phyloP scores from a whole-genome alignment of 352 stramenopile species.

The Globisporangium canariense region DNA sequence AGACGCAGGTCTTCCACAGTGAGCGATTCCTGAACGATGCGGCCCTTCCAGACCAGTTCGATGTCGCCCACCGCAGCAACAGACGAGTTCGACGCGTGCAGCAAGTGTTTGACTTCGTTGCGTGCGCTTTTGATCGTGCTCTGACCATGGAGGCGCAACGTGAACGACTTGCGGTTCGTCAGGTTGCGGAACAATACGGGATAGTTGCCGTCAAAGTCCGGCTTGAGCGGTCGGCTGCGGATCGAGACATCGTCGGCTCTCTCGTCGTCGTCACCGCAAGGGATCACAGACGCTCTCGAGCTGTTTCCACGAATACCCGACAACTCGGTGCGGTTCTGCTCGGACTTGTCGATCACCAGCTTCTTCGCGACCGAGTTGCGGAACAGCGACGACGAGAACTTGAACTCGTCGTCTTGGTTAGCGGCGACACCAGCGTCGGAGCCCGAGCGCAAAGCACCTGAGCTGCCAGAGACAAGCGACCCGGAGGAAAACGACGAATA shows the following conservation, averaged over 20 bases:
- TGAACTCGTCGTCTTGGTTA: constrained; percentile 50
- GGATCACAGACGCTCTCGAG: constrained; percentile 54
- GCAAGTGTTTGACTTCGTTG: constrained; percentile 53
- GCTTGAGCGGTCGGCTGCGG: constrained; percentile 32
- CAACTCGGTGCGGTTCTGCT: constrained; percentile 20
- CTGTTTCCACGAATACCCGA: constrained; percentile 11
- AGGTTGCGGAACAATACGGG: constrained; percentile 61
- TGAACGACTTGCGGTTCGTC: constrained; percentile 69
- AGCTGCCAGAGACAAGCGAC: constrained; percentile 13
- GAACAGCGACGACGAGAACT: constrained; percentile 64
- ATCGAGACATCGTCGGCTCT: constrained; percentile 24
- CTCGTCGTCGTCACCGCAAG: constrained; percentile 56
- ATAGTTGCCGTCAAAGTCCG: constrained; percentile 54
- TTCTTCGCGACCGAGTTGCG: constrained; percentile 53
- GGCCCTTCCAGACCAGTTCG: constrained; percentile 59
- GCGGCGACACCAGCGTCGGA: constrained; percentile 19
- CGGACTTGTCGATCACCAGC: constrained; percentile 53
- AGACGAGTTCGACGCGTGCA: constrained; percentile 39
- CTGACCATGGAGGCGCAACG: constrained; percentile 42
- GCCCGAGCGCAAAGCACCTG: constrained; percentile 17
- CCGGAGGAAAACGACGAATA: constrained; percentile 48
- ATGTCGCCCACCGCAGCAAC: constrained; percentile 44
- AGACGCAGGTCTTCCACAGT: constrained; percentile 48
- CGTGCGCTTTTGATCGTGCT: constrained; percentile 57
- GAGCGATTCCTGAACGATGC: constrained; percentile 45